phyloP scores from a whole-genome alignment of 768 basidiomycete genomes.

The Hericium erinaceus region DNA sequence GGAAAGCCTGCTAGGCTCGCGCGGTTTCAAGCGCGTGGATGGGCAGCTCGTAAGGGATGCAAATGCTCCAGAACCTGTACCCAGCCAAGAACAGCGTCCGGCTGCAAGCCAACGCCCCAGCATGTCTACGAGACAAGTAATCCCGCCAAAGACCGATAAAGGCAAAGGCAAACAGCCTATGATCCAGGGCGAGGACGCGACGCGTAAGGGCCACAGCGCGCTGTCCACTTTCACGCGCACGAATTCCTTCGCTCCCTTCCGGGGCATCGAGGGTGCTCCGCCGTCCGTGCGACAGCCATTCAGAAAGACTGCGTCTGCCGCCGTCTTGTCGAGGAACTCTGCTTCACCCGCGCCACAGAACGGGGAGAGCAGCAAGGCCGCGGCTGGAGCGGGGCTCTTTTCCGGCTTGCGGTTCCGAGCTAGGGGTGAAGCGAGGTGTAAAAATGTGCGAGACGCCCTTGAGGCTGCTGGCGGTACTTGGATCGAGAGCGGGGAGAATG shows the following conservation, averaged over 20 bases:
- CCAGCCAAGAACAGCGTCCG: constrained; percentile 4
- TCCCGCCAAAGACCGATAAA: not conserved
- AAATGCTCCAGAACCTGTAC: not conserved
- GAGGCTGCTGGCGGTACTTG: constrained; percentile 49
- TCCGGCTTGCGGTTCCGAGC: constrained; percentile 46
- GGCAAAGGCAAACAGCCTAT: not conserved
- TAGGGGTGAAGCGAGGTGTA: constrained; percentile 57
- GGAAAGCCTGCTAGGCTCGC: constrained; percentile 55
- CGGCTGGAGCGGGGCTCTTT: constrained; percentile 33
- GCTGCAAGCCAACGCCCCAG: constrained; percentile 1
- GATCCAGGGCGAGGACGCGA: not conserved
- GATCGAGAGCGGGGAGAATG: constrained; percentile 23
- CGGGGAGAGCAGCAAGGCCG: constrained; percentile 6
- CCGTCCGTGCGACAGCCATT: constrained; percentile 31
- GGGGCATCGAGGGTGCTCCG: constrained; percentile 10
- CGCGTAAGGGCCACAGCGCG: constrained; percentile 21
- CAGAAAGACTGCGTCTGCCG: not conserved
- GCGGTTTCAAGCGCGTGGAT: constrained; percentile 55
- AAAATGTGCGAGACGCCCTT: constrained; percentile 49
- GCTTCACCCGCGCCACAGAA: not conserved
- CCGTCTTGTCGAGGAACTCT: not conserved
- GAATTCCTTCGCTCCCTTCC: constrained; percentile 51
- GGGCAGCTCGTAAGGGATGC: constrained; percentile 42
- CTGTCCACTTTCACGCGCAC: constrained; percentile 54
- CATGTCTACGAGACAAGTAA: not conserved